Conservation (phyloP, 2,329 filamentous ascomycete species). For the Colletotrichum spaethianum region DNA sequence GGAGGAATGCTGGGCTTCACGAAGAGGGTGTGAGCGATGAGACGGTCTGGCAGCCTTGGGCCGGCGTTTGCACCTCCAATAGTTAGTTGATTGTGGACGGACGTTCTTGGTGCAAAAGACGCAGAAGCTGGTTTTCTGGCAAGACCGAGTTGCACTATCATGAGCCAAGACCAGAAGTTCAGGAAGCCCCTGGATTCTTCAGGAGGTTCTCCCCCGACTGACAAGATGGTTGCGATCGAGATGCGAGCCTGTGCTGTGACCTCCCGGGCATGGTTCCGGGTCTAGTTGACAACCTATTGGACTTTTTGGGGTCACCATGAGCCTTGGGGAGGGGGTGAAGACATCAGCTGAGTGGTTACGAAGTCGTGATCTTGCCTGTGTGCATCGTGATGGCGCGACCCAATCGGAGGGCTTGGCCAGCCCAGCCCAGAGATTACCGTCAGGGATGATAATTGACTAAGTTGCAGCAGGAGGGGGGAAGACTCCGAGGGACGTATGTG, state of each 20-base stretch:
- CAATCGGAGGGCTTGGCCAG: neutral
- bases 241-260: slow-evolving; percentile 21
- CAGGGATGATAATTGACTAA: neutral
- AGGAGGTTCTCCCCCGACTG: neutral
- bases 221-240: slow-evolving; percentile 20
- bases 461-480: no score
- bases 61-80: slow-evolving; percentile 9
- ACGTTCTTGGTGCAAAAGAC: neutral
- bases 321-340: neutral
- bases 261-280: neutral
- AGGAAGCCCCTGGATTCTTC: slow-evolving; percentile 18
- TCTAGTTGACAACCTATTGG: slow-evolving; percentile 9
- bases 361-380: neutral
- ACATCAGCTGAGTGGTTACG: slow-evolving; percentile 13
- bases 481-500: neutral
- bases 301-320: neutral
- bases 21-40: slow-evolving; percentile 30
- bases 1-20: neutral
- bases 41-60: slow-evolving; percentile 18
- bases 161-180: neutral
- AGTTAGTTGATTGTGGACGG: slow-evolving; percentile 3
- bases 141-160: neutral
- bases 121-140: neutral
- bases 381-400: neutral
- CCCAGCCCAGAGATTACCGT: neutral